Evolutionary conservation across 495 filamentous ascomycete genomes (phyloP), one percentile per base, ranked within the genome.

Genomic region (Pseudomonodictys pantanalensis): DNA sequence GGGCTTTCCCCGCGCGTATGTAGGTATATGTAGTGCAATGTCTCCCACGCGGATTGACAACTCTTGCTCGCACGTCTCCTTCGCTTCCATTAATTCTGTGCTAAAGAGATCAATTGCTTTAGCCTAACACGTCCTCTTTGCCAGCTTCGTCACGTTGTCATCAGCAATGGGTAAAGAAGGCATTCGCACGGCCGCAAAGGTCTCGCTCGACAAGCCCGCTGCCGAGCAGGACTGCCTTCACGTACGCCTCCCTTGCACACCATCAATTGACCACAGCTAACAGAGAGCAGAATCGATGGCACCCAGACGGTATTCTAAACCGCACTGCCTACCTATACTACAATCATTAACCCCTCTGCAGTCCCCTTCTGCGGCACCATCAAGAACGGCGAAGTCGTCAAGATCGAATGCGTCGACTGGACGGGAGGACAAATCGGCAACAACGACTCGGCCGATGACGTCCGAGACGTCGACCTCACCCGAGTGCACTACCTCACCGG

Each of bases 401-500:
- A 96, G 76, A 92, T 97, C 66, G 90, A 96, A 79, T 97, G 92
- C 64, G 75, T 96, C 20, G 92, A 97, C 79, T 60, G 72, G 83
- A 87, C 83, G 1, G 90, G 64, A 15, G 92, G 92, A 1, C 92
- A 96, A 64, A 96, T 97, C 71, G 71, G 77, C 48, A 96, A 97
- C 74, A 85, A 92, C 67, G 92, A 96, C 73, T 86, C 78, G 20
- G 92, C 92, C 28, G 90, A 97, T 69, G 92, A 97, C 65, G 75
- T 96, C 55, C 83, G 81, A 56, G 86, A 92, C 68, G 85, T 95
- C 44, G 92, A 97, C 67, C 78, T 97, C 2, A 95, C 88, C 7
- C 77, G 79, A 50, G 78, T 92, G 23, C 92, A 97, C 72, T 96
- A 95, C 69, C 80, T 97, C 2, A 91, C 87, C 0, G 92, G 92